A percentile compares a stretch with the other conserved stretches of the same genome.
phyloP scores from a whole-genome alignment of 148 eudicot genomes.

The Chenopodium suecicum region DNA sequence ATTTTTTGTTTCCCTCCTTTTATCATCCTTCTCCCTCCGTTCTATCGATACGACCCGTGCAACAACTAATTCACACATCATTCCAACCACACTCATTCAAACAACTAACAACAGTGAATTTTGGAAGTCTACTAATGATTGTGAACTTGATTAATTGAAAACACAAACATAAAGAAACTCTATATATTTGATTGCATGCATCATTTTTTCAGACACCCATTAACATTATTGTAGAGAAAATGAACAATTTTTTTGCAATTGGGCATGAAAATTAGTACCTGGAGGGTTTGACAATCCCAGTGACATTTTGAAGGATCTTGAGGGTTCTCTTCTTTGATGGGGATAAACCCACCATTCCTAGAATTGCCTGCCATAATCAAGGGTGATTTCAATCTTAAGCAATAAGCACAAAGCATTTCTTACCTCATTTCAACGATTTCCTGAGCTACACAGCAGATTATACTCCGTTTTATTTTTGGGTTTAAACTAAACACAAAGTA shows the following conservation, averaged over 20 bases:
- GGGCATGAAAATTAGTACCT: constrained; percentile 33
- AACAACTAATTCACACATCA: too few species aligned
- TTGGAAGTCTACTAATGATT: too few species aligned
- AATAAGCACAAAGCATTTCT: background rate
- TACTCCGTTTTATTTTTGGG: too few species aligned
- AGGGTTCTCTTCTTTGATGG: constrained; percentile 54
- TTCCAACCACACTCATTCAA: too few species aligned
- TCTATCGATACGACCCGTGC: too few species aligned
- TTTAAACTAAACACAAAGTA: too few species aligned
- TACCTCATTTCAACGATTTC: too few species aligned
- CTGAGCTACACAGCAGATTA: too few species aligned
- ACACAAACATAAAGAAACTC: background rate
- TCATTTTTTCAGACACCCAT: background rate
- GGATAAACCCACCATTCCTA: constrained; percentile 44
- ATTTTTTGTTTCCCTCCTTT: too few species aligned
- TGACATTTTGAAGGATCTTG: constrained; percentile 51
- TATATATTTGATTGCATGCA: background rate
- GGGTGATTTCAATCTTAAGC: background rate
- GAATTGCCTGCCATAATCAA: constrained; percentile 33
- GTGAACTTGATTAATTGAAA: too few species aligned
- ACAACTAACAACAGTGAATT: too few species aligned
- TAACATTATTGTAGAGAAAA: background rate
- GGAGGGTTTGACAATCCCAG: constrained; percentile 59
- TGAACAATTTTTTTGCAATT: background rate
- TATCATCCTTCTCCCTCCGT: too few species aligned